Evolutionary conservation across 2,329 filamentous ascomycete genomes (phyloP).

Genomic region (Chaetoscypha palmicola): DNA sequence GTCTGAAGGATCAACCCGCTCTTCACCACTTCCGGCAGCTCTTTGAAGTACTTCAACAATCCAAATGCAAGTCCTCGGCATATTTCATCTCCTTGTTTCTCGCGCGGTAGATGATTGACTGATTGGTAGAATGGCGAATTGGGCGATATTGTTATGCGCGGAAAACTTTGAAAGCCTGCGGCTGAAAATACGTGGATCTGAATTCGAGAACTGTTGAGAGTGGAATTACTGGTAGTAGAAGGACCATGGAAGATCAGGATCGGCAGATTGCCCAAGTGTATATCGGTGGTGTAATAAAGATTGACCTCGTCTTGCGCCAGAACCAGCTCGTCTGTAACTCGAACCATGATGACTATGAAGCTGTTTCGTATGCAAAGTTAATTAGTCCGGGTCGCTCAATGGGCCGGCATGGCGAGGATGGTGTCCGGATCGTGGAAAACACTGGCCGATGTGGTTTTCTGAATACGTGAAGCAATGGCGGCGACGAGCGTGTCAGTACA

Average conservation of each 20-base stretch:
- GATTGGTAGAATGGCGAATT: conserved; percentile 87
- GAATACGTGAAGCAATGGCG: too few species aligned
- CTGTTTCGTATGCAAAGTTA: conserved; percentile 6
- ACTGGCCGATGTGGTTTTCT: conserved; percentile 5
- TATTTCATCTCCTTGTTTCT: conserved; percentile 92
- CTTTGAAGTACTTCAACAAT: conserved; percentile 87
- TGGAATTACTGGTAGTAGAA: conserved; percentile 81
- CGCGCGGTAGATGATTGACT: conserved; percentile 81
- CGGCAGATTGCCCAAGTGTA: conserved; percentile 71
- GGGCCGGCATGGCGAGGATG: conserved; percentile 23
- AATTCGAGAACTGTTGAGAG: conserved; percentile 83
- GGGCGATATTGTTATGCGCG: conserved; percentile 85
- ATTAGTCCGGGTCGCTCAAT: conserved; percentile 23
- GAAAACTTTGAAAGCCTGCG: conserved; percentile 82
- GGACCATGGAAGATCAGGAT: conserved; percentile 89
- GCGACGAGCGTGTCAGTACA: too few species aligned
- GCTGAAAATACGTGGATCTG: conserved; percentile 89
- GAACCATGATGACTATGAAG: conserved; percentile 60
- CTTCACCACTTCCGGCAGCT: conserved; percentile 74
- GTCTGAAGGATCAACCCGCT: conserved; percentile 53
- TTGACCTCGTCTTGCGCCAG: conserved; percentile 74
- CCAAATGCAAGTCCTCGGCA: conserved; percentile 88
- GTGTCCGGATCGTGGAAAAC: conserved; percentile 12
- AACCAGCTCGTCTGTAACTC: conserved; percentile 68
- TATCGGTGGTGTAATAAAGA: conserved; percentile 85